Evolutionary conservation across 148 eudicot species (phyloP).

Genomic region (Heliamphora exappendiculata): DNA sequence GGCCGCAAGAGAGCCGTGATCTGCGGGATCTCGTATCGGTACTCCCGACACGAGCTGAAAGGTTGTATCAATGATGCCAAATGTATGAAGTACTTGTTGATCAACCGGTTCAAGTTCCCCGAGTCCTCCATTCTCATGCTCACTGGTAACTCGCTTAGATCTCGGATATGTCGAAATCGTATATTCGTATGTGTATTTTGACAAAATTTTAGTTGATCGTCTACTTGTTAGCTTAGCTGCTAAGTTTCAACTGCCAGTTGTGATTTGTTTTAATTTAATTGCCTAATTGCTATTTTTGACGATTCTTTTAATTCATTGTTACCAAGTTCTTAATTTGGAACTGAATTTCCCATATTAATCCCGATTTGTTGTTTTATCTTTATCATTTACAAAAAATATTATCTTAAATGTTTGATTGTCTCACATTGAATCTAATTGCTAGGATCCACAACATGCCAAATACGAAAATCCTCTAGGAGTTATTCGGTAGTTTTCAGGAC

Average conservation of each 20-base stretch:
- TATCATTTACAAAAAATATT: background rate
- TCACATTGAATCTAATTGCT: background rate
- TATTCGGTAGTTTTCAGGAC: background rate
- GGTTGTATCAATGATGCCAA: slow-evolving; percentile 37
- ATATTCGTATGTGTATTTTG: background rate
- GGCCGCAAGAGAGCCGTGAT: slow-evolving; percentile 29
- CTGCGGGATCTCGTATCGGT: slow-evolving; percentile 24
- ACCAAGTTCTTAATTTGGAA: background rate
- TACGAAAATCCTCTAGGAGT: background rate
- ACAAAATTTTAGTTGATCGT: background rate
- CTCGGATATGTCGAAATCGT: background rate
- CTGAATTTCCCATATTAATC: background rate
- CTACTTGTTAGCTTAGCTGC: background rate
- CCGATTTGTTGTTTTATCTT: background rate
- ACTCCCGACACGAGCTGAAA: slow-evolving; percentile 20
- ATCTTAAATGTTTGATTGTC: background rate
- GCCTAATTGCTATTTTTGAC: too few species aligned
- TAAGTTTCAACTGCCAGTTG: background rate
- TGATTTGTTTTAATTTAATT: too few species aligned
- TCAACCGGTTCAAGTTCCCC: slow-evolving; percentile 35
- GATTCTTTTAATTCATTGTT: too few species aligned
- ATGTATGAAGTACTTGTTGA: slow-evolving; percentile 23
- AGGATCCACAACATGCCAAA: background rate
- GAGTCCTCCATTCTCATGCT: slow-evolving; percentile 39
- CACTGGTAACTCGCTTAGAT: slow-evolving; percentile 22